A percentile compares a stretch with the other conserved stretches of the same genome.
Evolutionary conservation across 73 alveolate genomes (phyloP).

Genomic region (Uronychia binucleata): DNA sequence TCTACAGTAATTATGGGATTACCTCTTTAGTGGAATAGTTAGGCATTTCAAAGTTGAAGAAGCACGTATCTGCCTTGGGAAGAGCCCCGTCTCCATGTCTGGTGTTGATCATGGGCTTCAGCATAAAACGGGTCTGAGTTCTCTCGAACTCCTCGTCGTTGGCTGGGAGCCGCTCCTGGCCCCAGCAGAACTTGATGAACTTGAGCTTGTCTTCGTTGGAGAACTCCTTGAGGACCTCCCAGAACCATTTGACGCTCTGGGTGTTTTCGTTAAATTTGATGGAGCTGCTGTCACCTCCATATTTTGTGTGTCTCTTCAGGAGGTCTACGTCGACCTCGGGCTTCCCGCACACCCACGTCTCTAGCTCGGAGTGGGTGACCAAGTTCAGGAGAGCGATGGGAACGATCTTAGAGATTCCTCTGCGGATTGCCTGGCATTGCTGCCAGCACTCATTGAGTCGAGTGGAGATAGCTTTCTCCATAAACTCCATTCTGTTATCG

Average conservation of each 20-base stretch:
- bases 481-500: constrained; percentile 86
- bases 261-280: constrained; percentile 72
- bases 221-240: constrained; percentile 93
- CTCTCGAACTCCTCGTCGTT: constrained; percentile 97
- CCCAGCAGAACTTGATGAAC: constrained; percentile 98
- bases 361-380: constrained; percentile 86
- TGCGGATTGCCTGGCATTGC: constrained; percentile 84
- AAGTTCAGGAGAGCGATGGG: constrained; percentile 93
- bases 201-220: constrained; percentile 91
- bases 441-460: constrained; percentile 89
- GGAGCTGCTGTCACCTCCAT: constrained; percentile 92
- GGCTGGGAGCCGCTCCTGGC: constrained; percentile 97
- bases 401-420: constrained; percentile 89
- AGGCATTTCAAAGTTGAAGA: constrained; percentile 97
- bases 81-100: constrained; percentile 88
- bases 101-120: constrained; percentile 84
- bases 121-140: constrained; percentile 92
- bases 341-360: constrained; percentile 95
- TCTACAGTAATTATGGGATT: too few relatives aligned
- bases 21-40: constrained; percentile 87
- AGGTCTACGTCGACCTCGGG: constrained; percentile 91
- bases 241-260: constrained; percentile 89
- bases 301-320: constrained; percentile 92
- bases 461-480: constrained; percentile 70
- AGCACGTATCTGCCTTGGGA: constrained; percentile 99